A percentile compares a stretch with the other conserved stretches of the same genome.
These are phyloP conservation scores for Truncatella angustata DNA, from an alignment of 2,329 filamentous ascomycete genomes.

Conservation along the genomic window DNA sequence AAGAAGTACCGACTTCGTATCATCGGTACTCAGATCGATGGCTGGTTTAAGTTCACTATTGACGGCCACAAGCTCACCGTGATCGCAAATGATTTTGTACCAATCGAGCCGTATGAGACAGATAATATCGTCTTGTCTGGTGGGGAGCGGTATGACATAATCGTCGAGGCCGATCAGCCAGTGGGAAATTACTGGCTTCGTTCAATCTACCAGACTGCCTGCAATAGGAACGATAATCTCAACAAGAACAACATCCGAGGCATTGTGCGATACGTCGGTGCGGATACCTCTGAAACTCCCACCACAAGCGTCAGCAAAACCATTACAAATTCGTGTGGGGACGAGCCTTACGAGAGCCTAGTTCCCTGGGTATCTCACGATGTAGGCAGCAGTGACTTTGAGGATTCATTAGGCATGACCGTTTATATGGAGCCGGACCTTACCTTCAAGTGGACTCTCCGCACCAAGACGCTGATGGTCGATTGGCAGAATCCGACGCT, in stretches of 20 bases:
- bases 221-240: constrained; percentile 36
- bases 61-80: constrained; percentile 57
- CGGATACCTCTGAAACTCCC: constrained; percentile 15
- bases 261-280: constrained; percentile 41
- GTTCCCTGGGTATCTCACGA: constrained; percentile 29
- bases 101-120: constrained; percentile 51
- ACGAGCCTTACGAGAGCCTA: constrained; percentile 31
- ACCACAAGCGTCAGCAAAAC: constrained; percentile 16
- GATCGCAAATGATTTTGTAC: too few species aligned
- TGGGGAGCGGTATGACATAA: constrained; percentile 42
- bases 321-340: constrained; percentile 28
- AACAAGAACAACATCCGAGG: constrained; percentile 41
- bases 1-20: constrained; percentile 43
- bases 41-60: constrained; percentile 47
- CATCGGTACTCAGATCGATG: constrained; percentile 44
- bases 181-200: constrained; percentile 47
- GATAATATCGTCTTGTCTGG: constrained; percentile 35
- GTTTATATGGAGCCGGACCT: constrained; percentile 14
- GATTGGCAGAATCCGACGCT: constrained; percentile 47
- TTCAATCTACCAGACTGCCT: constrained; percentile 39
- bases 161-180: constrained; percentile 39
- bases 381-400: constrained; percentile 27
- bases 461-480: constrained; percentile 42
- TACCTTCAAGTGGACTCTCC: constrained; percentile 45
- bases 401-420: constrained; percentile 18